Base-by-base conservation (phyloP, 768 basidiomycete genomes). In the Lactarius deliciosus region DNA sequence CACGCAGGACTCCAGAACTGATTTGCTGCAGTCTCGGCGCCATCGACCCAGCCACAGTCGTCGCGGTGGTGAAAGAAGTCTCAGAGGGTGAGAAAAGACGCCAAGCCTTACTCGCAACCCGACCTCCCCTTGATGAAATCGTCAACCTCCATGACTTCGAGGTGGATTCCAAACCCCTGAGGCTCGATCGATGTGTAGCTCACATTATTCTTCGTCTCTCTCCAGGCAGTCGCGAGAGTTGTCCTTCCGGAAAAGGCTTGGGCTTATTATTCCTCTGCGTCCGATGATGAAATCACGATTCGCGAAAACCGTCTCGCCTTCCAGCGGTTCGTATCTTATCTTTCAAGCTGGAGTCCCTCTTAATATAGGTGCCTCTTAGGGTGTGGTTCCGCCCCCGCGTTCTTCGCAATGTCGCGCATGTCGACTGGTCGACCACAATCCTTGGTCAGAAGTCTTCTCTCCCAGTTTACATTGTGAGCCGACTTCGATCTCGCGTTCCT, bases 251-350 rank as follows among this genome's bases (percentile, higher is more conserved):
- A 90, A 43, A 92, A 93, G 74, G 93, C 93, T 0, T 97, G 96
- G 96, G 96, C 94, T 4, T 96, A 96, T 75, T 96, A 98, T 73
- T 94, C 91, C 0, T 95, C 93, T n/a, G 95, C 94, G 18, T 88
- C 96, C 7, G 96, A 98, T 74, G 96, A 97, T 71, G 94, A 97
- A 77, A 92, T 95, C 55, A 95, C 94, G 32, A 80, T 83, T 67
- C 83, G 94, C 57, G 94, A 96, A 76, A 96, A 96, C 72, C 92
- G 92, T 68, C 82, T 87, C 61, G 96, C 95, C 2, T 98, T 90
- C 74, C 96, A 98, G 71, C 83, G 96, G 92, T 89, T 38, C 28
- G 66, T 55, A 36, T 45, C 57, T 54, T 11, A 69, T 60, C n/a
- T 3, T 32, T 58, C 11, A 18, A 8, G 4, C 28, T 0, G 0